A percentile compares a stretch with the other conserved stretches of the same genome.
These are phyloP conservation scores for Pisolithus thermaeus DNA, from an alignment of 1,284 basidiomycete genomes.

Conservation along the genomic window DNA sequence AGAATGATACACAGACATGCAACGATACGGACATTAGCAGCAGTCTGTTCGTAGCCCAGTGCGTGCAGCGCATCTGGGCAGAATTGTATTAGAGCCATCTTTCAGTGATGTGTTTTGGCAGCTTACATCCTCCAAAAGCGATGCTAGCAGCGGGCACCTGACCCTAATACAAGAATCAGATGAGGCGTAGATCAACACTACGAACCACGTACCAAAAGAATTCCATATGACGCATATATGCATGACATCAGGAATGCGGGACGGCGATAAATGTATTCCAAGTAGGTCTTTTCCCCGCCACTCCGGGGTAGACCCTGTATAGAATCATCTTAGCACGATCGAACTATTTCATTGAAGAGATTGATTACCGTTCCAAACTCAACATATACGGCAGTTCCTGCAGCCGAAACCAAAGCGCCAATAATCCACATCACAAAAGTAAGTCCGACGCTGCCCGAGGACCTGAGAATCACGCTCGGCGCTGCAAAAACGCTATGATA, in stretches of 20 bases:
- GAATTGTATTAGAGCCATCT: not conserved
- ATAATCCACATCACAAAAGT: constrained; percentile 66
- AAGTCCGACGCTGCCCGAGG: constrained; percentile 60
- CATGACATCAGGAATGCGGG: constrained; percentile 61
- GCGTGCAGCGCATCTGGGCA: constrained; percentile 51
- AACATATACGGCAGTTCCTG: constrained; percentile 66
- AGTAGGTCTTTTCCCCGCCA: constrained; percentile 74
- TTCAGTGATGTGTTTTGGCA: not conserved
- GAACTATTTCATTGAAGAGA: not conserved
- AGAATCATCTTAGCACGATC: not conserved
- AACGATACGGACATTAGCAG: constrained; percentile 42
- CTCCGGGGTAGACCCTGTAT: constrained; percentile 57
- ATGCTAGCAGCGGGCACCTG: constrained; percentile 50
- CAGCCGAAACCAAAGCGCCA: constrained; percentile 56
- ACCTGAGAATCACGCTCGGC: constrained; percentile 60
- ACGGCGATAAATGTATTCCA: constrained; percentile 62
- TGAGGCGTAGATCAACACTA: not conserved
- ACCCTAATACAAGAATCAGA: constrained; percentile 31
- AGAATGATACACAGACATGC: constrained; percentile 55
- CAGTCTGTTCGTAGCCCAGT: constrained; percentile 36
- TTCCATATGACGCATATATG: constrained; percentile 52
- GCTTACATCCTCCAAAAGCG: constrained; percentile 62
- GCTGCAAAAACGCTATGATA: constrained; percentile 64
- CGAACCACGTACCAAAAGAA: constrained; percentile 45
- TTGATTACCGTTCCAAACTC: constrained; percentile 62